Percentiles rank a stretch among this genome's conserved stretches.
Conservation (phyloP, 2,329 filamentous ascomycete genomes). For the Ophiostoma pallidulum region DNA sequence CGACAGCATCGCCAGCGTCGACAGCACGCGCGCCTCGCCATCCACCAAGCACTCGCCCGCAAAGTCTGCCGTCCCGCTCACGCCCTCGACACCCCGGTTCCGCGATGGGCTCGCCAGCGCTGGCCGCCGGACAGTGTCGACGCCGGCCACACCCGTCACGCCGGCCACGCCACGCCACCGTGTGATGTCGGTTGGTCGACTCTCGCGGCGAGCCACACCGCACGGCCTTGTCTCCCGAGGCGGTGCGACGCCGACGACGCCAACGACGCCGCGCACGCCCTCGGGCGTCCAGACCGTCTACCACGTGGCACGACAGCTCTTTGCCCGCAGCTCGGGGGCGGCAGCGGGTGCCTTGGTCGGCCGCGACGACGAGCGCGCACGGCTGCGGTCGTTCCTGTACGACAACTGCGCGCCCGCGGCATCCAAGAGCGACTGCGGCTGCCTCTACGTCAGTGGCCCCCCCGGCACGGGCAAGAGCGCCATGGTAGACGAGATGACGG, state of each 20-base stretch:
- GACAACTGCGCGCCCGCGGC: constrained; percentile 8
- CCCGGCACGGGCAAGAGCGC: constrained; percentile 97
- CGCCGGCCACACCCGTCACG: constrained; percentile 31
- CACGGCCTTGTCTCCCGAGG: constrained; percentile 26
- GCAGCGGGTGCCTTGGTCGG: constrained; percentile 68
- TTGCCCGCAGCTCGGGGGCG: constrained; percentile 66
- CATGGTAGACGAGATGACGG: constrained; percentile 72
- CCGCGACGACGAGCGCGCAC: constrained; percentile 57
- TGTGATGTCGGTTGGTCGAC: constrained; percentile 65
- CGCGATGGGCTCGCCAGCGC: constrained; percentile 55
- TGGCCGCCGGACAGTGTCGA: not conserved
- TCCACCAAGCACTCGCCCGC: not conserved
- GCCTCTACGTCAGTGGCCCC: constrained; percentile 89
- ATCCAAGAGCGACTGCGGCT: constrained; percentile 56
- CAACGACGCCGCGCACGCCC: constrained; percentile 56
- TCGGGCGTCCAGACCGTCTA: constrained; percentile 67
- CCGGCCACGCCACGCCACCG: constrained; percentile 77
- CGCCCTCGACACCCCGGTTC: constrained; percentile 66
- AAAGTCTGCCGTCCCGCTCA: constrained; percentile 39
- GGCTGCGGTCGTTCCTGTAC: constrained; percentile 62
- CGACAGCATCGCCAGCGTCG: not conserved
- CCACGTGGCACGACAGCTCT: constrained; percentile 77
- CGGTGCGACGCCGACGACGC: not conserved
- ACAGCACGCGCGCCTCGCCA: constrained; percentile 1
- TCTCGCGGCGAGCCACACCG: constrained; percentile 69